Evolutionary conservation across 2,329 filamentous ascomycete genomes (phyloP), one percentile per base, ranked within the genome.

Genomic region (Pseudogymnoascus sp.): DNA sequence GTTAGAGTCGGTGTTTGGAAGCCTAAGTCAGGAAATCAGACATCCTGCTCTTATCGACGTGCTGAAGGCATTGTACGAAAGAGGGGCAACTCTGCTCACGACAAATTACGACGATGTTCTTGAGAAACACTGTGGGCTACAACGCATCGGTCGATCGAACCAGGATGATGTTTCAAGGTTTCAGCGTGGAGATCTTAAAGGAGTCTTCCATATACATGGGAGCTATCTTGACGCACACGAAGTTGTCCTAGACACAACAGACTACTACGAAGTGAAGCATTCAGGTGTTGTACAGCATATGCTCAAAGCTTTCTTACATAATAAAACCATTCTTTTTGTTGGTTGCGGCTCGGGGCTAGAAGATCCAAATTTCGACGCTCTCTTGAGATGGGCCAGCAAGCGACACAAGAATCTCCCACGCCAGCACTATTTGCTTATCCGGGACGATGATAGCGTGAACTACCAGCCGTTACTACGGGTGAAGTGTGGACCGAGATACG

Each of bases 21-120:
- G 30, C 36, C 11, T 60, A 36, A 35, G 36, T 22, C 18, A 36
- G 22, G 22, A 60, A 30, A 35, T 60, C 20, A 33, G 14, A 16
- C 18, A 50, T 54, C 18, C 59, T 33, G 37, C 37, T 47, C 30
- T 60, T 35, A 39, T 60, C 22, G 22, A 60, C 18, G 30, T 38
- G n/a, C 38, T 47, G 5, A 37, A 37, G 35, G 35, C 14, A 37
- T 22, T 60, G 30, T 20, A 50, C 59, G 38, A 60, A 28, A 30
- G 30, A 22, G 59, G 59, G 25, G 59, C 59, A 38, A 18, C 39
- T 16, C 39, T 60, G 37, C 38, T 60, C 7, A 60, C 59, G 16
- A 60, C 59, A 16, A 60, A 47, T 33, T 60, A 60, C 39, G 59
- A 60, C 50, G 59, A 60, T 50, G 37, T 60, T 35, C 39, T 60